A percentile compares a stretch with the other conserved stretches of the same genome.
Conservation (phyloP, 140 eudicot genomes). For the Erigeron philadelphicus region DNA sequence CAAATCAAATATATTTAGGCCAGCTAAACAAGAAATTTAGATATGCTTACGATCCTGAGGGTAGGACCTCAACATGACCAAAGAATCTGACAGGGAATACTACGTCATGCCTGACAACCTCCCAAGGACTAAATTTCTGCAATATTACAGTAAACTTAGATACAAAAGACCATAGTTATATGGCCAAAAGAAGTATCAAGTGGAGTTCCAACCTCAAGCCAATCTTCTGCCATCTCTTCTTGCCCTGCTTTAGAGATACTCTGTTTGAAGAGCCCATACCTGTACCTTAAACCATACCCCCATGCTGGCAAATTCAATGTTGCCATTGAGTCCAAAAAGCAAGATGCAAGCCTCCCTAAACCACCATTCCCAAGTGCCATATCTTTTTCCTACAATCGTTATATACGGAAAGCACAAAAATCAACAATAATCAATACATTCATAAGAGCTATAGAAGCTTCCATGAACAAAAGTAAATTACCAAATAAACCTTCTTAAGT, state of each 20-base stretch:
- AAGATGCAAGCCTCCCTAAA: constrained; percentile 96
- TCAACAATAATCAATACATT: neutral
- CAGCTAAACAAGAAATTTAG: constrained; percentile 9
- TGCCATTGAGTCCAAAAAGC: constrained; percentile 98
- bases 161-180: neutral
- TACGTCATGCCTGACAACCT: constrained; percentile 81
- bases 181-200: constrained; percentile 9
- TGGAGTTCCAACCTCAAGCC: constrained; percentile 78
- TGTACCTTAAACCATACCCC: constrained; percentile 97
- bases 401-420: neutral
- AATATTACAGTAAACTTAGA: constrained; percentile 8
- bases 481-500: neutral
- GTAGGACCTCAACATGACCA: constrained; percentile 85
- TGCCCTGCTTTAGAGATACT: constrained; percentile 74
- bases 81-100: constrained; percentile 90
- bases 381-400: constrained; percentile 71
- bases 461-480: neutral
- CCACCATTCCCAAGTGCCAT: constrained; percentile 99
- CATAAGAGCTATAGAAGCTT: neutral
- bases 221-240: constrained; percentile 92
- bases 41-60: constrained; percentile 82
- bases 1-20: neutral
- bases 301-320: constrained; percentile 96
- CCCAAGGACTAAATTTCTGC: constrained; percentile 99
- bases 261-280: constrained; percentile 97